Conservation (phyloP, 2,329 filamentous ascomycete genomes). For the Fusarium equiseti region DNA sequence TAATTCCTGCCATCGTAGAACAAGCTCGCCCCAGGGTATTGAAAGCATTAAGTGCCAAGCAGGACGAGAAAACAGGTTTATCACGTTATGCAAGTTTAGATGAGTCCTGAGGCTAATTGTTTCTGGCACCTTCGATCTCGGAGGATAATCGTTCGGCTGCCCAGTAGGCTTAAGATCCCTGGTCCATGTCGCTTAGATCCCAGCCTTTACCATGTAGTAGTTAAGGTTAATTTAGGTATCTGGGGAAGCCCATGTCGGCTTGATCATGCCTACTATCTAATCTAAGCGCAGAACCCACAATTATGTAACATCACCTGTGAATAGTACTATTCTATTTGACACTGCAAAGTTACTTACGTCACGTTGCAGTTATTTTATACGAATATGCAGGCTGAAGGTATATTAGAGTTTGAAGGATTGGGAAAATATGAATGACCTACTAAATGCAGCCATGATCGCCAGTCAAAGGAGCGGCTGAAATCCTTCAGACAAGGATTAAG, state of each 20-base stretch:
- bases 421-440: background rate
- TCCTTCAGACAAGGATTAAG: background rate
- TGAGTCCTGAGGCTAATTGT: no score
- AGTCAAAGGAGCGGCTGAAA: background rate
- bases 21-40: background rate
- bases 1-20: background rate
- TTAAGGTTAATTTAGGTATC: background rate
- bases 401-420: background rate
- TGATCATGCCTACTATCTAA: background rate
- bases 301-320: background rate
- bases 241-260: background rate
- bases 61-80: background rate
- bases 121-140: no score
- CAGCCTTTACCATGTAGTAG: no score
- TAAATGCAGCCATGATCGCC: rapidly evolving
- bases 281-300: background rate
- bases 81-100: background rate
- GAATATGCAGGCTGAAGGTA: rapidly evolving
- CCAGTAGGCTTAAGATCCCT: no score
- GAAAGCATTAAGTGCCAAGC: no score
- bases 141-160: background rate
- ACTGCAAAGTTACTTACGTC: background rate
- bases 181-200: no score
- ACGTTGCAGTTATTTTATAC: background rate
- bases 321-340: background rate